Evolutionary conservation across 768 basidiomycete species (phyloP).

Genomic region (Pleurotus giganteus): DNA sequence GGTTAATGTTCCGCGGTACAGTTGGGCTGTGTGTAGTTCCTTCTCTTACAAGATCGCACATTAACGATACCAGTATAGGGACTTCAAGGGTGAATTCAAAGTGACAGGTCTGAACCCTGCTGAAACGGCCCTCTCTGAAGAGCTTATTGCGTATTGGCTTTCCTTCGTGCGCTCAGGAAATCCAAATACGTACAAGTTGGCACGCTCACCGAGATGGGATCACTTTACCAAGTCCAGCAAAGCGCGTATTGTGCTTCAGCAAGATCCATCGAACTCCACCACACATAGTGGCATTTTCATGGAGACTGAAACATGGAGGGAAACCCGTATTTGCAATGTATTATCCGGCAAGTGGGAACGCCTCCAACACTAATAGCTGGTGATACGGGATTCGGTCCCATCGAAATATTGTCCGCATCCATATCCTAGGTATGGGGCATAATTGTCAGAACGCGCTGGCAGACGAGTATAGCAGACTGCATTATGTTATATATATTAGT

Average conservation of each 20-base stretch:
- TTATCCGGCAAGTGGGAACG: background rate
- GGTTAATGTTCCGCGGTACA: slow-evolving; percentile 67
- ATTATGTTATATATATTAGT: too few relatives aligned
- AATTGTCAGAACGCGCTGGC: too few relatives aligned
- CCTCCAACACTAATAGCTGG: background rate
- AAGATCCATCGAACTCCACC: slow-evolving; percentile 24
- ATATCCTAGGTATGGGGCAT: too few relatives aligned
- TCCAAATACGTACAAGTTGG: slow-evolving; percentile 54
- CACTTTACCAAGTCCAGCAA: slow-evolving; percentile 27
- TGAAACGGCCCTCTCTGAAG: slow-evolving; percentile 51
- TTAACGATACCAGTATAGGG: slow-evolving; percentile 22
- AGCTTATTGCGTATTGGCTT: slow-evolving; percentile 64
- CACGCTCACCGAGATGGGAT: slow-evolving; percentile 50
- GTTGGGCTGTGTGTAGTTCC: slow-evolving; percentile 42
- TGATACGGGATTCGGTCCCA: too few relatives aligned
- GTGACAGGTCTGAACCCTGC: slow-evolving; percentile 44
- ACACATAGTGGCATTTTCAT: slow-evolving; percentile 32
- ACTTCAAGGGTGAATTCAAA: slow-evolving; percentile 47
- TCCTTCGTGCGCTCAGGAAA: slow-evolving; percentile 59
- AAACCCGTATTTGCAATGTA: slow-evolving; percentile 17
- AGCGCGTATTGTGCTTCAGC: slow-evolving; percentile 40
- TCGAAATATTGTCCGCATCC: too few relatives aligned
- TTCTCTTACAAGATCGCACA: background rate
- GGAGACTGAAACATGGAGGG: slow-evolving; percentile 30
- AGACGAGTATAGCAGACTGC: too few relatives aligned